A percentile compares a stretch with the other conserved stretches of the same genome.
Conservation (phyloP, 2,329 filamentous ascomycete genomes). For the Curvularia sp. region DNA sequence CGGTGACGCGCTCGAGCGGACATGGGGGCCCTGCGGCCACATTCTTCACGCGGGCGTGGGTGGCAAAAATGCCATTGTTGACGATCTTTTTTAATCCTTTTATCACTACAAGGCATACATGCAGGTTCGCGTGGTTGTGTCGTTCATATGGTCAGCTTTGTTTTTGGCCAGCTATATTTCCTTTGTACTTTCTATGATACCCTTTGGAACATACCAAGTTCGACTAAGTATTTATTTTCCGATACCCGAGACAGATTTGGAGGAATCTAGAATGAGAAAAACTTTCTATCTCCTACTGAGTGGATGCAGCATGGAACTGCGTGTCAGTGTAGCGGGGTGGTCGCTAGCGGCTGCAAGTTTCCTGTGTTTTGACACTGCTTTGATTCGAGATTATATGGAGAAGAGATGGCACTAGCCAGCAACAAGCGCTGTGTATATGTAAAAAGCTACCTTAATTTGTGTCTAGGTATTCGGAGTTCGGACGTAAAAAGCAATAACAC, state of each 20-base stretch:
- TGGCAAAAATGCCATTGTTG: slow-evolving; percentile 17
- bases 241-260: background rate
- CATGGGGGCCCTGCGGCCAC: slow-evolving; percentile 30
- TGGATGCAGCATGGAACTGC: background rate
- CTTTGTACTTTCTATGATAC: slow-evolving; percentile 3
- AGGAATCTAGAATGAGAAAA: background rate
- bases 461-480: background rate
- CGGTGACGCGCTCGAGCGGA: background rate
- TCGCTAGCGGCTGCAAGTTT: background rate
- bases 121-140: background rate
- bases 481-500: background rate
- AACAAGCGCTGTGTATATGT: background rate
- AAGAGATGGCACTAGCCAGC: no score
- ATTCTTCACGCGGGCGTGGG: slow-evolving; percentile 17
- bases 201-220: background rate
- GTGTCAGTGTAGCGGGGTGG: background rate
- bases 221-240: no score
- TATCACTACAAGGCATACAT: background rate
- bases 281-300: background rate
- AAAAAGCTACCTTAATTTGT: background rate
- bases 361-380: background rate
- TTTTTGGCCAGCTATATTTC: background rate
- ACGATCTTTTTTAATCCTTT: slow-evolving; percentile 28
- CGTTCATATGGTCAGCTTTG: background rate
- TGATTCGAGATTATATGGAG: background rate